phyloP scores from a whole-genome alignment of 805 yeast genomes.

The Schwanniomyces occidentalis region DNA sequence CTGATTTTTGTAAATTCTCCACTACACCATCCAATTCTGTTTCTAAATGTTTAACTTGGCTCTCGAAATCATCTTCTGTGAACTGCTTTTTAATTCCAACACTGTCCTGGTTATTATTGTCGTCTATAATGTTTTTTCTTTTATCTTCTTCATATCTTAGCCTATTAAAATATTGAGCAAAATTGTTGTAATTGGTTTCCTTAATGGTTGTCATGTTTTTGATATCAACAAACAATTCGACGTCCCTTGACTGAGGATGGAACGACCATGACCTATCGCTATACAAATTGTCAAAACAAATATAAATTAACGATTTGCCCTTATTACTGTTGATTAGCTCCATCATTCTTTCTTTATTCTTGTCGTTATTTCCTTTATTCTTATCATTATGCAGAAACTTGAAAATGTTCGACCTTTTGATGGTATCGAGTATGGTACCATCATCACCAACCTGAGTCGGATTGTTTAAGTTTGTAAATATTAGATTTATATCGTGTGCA shows the following conservation, averaged over 20 bases:
- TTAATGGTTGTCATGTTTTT: conserved; percentile 34
- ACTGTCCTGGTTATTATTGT: conserved; percentile 1
- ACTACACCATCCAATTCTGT: conserved; percentile 31
- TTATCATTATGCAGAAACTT: conserved; percentile 4
- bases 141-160: conserved; percentile 12
- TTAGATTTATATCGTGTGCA: conserved; percentile 28
- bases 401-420: conserved; percentile 10
- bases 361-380: conserved; percentile 1
- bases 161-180: conserved; percentile 34
- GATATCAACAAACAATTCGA: conserved; percentile 35
- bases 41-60: conserved; percentile 27
- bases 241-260: conserved; percentile 29
- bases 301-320: conserved; percentile 31
- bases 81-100: conserved; percentile 14
- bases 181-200: conserved; percentile 36
- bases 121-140: conserved; percentile 6
- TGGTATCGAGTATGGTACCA: conserved; percentile 1
- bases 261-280: conserved; percentile 45
- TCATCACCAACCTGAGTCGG: conserved; percentile 14
- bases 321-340: conserved; percentile 18
- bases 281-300: conserved; percentile 45
- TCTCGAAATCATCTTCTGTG: conserved; percentile 34
- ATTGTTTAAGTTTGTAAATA: conserved; percentile 38
- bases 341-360: conserved; percentile 9
- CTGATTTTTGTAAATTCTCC: conserved; percentile 30